Percentiles rank a stretch among this genome's conserved stretches.
phyloP scores from a whole-genome alignment of 257 asterid genomes.

The Przewalskia tangutica region DNA sequence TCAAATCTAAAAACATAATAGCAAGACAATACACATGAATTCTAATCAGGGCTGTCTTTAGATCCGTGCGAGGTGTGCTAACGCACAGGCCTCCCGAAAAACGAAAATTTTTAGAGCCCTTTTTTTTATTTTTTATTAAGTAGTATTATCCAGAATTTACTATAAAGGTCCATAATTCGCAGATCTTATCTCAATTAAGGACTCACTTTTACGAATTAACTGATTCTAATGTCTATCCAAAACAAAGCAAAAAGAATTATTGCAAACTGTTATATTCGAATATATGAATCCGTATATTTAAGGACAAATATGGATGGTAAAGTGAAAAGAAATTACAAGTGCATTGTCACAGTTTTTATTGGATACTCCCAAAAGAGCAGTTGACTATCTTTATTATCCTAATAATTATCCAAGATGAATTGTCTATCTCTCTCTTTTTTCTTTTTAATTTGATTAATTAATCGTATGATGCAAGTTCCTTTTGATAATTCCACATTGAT shows the following conservation, averaged over 20 bases:
- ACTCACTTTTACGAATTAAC: too few species aligned
- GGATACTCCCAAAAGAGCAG: constrained; percentile 3
- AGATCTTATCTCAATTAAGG: too few species aligned
- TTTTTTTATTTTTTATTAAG: too few species aligned
- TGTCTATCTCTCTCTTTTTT: neutral
- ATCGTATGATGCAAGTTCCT: neutral
- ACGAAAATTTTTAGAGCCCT: too few species aligned
- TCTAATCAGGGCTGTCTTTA: too few species aligned
- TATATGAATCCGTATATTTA: neutral
- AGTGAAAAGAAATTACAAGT: neutral
- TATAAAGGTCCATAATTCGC: too few species aligned
- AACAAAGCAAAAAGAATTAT: neutral
- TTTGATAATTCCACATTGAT: neutral
- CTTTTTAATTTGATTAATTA: neutral
- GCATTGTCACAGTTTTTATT: neutral
- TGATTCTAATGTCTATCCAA: neutral
- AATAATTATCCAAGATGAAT: neutral
- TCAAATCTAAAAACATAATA: neutral
- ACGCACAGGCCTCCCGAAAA: too few species aligned
- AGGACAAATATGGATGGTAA: neutral
- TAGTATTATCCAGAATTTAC: too few species aligned
- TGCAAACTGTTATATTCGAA: neutral
- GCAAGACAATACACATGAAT: constrained; percentile 1
- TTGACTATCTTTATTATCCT: neutral
- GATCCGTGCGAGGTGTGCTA: too few species aligned